Evolutionary conservation across 257 asterid species (phyloP).

Genomic region (Solanum paucissectum): DNA sequence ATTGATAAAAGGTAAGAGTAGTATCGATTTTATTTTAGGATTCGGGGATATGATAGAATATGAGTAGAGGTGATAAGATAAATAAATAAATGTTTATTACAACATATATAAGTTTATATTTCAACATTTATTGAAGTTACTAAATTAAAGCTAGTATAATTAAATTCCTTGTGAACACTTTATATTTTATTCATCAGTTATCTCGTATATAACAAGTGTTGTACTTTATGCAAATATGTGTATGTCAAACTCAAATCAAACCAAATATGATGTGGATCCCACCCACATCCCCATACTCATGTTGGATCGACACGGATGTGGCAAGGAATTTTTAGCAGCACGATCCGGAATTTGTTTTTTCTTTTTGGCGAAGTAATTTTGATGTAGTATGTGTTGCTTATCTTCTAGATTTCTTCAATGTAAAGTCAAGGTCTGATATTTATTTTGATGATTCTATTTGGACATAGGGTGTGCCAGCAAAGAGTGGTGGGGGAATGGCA

Average conservation of each 20-base stretch:
- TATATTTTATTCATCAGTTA: background rate
- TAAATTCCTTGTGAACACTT: background rate
- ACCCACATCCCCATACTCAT: background rate
- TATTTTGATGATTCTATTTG: background rate
- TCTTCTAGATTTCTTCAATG: background rate
- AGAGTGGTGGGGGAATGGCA: constrained; percentile 65
- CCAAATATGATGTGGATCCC: background rate
- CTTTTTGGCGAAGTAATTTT: background rate
- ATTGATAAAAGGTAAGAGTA: background rate
- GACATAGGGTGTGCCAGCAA: constrained; percentile 49
- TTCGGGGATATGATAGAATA: background rate
- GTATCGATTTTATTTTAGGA: background rate
- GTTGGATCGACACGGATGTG: background rate
- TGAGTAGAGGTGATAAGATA: background rate
- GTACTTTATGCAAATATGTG: background rate
- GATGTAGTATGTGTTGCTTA: background rate
- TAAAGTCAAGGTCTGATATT: background rate
- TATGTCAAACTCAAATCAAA: background rate
- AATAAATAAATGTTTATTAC: background rate
- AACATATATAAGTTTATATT: background rate
- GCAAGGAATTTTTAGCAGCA: background rate
- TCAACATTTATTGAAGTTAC: background rate
- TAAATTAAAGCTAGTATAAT: background rate
- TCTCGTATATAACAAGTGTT: background rate
- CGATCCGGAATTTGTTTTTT: background rate